Evolutionary conservation across 169 alveolate genomes (phyloP), one percentile per base, ranked within the genome.

Genomic region (Plasmodium ovale): DNA sequence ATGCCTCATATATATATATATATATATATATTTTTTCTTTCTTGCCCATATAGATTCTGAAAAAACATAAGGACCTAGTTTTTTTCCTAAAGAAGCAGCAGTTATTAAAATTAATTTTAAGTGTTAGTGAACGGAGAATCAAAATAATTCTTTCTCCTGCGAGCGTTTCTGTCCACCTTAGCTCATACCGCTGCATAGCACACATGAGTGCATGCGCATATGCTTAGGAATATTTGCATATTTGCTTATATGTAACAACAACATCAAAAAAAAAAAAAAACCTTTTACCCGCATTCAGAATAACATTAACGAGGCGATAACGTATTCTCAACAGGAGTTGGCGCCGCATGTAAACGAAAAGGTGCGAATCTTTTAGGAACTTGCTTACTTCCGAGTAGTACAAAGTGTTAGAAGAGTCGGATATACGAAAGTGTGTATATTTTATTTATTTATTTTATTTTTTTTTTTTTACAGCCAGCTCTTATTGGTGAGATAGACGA

Each of bases 401-500:
- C 14, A 64, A 23, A 10, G 0, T 12, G 29, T 4, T 21, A 16
- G 16, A 33, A 16, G 37, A 25, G 31, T 4, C n/a, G 2, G 10
- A 10, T 60, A 5, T 19, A 60, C 71, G 23, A 27, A 16, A 29
- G 23, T 60, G 35, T 35, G 19, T 16, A 29, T 60, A 6, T 31
- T 21, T n/a, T 39, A 37, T 67, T 21, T 49, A 23, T 67, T 37
- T 39, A 25, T 39, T 71, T 31, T 56, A 31, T 74, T 60, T 54
- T 53, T 29, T 49, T 70, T 71, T 71, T 71, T 71, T 29, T 71
- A 16, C 35, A 79, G 87, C 91, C 91, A 27, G 67, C 85, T 37
- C 91, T 84, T n/a, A 65, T 84, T 84, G 56, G 56, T 53, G 91
- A 84, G 62, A 84, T 84, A 19, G 91, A 84, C 47, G 91, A 84